A percentile compares a stretch with the other conserved stretches of the same genome.
phyloP scores from a whole-genome alignment of 2,329 filamentous ascomycete species.

The Neonectria ditissima region DNA sequence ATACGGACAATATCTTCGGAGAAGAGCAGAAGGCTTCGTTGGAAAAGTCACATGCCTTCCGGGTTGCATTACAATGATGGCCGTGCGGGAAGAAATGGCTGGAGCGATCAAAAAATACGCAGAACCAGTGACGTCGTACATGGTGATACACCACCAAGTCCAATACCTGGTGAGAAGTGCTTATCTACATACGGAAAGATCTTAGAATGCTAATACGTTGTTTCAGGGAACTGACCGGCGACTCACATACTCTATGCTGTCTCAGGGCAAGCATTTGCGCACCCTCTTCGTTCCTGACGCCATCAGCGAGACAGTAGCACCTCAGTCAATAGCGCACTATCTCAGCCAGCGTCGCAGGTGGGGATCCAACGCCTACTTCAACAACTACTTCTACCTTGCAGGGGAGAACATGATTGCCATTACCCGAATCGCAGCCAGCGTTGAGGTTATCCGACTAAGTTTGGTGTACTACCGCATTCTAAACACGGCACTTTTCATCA shows the following conservation, averaged over 20 bases:
- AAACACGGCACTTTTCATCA: conserved; percentile 48
- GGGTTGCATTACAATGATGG: conserved; percentile 41
- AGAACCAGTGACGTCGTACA: conserved; percentile 32
- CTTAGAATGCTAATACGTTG: background rate
- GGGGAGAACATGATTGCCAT: conserved; percentile 54
- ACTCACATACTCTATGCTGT: conserved; percentile 40
- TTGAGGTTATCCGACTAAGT: conserved; percentile 48
- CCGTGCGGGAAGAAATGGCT: conserved; percentile 37
- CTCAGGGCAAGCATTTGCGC: conserved; percentile 34
- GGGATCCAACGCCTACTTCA: conserved; percentile 52
- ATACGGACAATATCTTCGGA: conserved; percentile 36
- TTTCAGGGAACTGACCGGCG: conserved; percentile 36
- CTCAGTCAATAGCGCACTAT: conserved; percentile 50
- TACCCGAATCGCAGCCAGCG: conserved; percentile 46
- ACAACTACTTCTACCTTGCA: conserved; percentile 50
- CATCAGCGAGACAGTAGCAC: conserved; percentile 50
- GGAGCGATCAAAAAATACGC: conserved; percentile 39
- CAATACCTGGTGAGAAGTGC: conserved; percentile 35
- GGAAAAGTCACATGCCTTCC: conserved; percentile 38
- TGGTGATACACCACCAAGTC: conserved; percentile 38
- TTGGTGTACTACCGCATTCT: conserved; percentile 51
- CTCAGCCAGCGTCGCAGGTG: conserved; percentile 49
- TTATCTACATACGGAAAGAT: background rate
- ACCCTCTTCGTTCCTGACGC: conserved; percentile 50
- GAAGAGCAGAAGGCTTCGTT: conserved; percentile 33